Base-by-base conservation (phyloP, 768 basidiomycete species). In the Rhodotorula paludigena region DNA sequence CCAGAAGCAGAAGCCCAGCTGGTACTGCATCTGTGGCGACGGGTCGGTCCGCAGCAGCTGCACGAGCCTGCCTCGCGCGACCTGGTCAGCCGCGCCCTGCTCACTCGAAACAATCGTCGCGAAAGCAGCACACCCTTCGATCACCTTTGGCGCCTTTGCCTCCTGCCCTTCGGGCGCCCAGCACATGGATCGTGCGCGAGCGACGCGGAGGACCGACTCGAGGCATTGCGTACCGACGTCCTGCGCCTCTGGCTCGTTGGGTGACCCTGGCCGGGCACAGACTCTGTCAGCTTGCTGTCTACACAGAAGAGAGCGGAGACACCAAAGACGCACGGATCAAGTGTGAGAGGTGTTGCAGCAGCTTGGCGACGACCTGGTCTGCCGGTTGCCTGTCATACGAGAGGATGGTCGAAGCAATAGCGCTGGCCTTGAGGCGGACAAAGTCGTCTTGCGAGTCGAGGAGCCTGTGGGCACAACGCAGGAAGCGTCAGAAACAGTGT, bases 191-290 rank as follows among this genome's bases (percentile, higher is more conserved):
- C 94, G 84, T 66, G 85, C 88, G 74, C 90, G 86, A 38, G 86
- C 85, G n/a, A 88, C 85, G 23, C 92, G 84, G 23, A 97, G 80
- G 32, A 96, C 79, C 10, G 87, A 86, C 77, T 92, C 90, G 8
- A 97, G 82, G 74, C 90, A 92, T 77, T 96, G 94, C 6, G 96
- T 89, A 15, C 89, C 87, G 39, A 96, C 84, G 77, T 97, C 94
- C 48, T 88, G 88, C 74, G 76, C 67, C 8, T 75, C 71, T 12
- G 81, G 78, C 4, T 89, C 85, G 8, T 57, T 53, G 5, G 84
- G 82, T 35, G 80, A 77, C 28, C 85, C 83, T 79, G 63, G 10
- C 5, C 6, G n/a, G 25, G 12, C n/a, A 23, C 6, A 1, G 10
- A 6, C 2, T 5, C 12, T 35, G 45, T 57, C 51, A 42, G 51